Base-by-base conservation (phyloP, 2,329 filamentous ascomycete species). In the Apiospora kogelbergensis region DNA sequence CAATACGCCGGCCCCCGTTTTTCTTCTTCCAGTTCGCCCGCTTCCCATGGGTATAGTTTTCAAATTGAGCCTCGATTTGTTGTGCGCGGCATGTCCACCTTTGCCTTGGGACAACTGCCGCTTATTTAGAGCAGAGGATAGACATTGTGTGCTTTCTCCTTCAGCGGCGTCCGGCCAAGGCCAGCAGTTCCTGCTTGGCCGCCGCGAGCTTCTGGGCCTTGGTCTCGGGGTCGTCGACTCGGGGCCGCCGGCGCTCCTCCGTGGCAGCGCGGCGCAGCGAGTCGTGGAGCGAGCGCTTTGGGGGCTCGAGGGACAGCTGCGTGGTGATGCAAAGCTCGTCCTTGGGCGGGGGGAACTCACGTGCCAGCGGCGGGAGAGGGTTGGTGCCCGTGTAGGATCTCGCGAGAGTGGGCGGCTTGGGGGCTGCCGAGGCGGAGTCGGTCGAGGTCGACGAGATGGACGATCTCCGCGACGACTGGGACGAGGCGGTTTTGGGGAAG, bases 181-280 rank as follows among this genome's bases (percentile, higher is more conserved):
- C 79, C 20, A 84, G 80, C 20, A 88, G 78, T 42, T 85, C 80
- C 70, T 75, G 78, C 80, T 88, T 88, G 37, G 80, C 80, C 44
- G 81, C 80, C 67, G 84, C 84, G 46, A 87, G 79, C 63, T 83
- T 81, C 69, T 76, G 76, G 20, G 77, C 76, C 46, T 80, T 78
- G 69, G 77, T 76, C 63, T 81, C 80, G 63, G 78, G 76, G 69
- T 78, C 74, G 22, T 78, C 74, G 15, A 63, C 68, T 11, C 44
- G 46, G 42, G 67, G 65, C 17, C 41, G 48, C 9, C 66, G 66
- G 15, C 40, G 46, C n/a, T 70, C 63, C 9, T 60, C 40, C n/a
- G 68, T 67, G 20, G 74, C 75, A 5, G 74, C 74, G 63, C 75
- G 75, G 68, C 73, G 69, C 10, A 79, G 67, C 63, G 75, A 77